phyloP scores from a whole-genome alignment of 2,329 filamentous ascomycete species.

The Neoarthrinium moseri region DNA sequence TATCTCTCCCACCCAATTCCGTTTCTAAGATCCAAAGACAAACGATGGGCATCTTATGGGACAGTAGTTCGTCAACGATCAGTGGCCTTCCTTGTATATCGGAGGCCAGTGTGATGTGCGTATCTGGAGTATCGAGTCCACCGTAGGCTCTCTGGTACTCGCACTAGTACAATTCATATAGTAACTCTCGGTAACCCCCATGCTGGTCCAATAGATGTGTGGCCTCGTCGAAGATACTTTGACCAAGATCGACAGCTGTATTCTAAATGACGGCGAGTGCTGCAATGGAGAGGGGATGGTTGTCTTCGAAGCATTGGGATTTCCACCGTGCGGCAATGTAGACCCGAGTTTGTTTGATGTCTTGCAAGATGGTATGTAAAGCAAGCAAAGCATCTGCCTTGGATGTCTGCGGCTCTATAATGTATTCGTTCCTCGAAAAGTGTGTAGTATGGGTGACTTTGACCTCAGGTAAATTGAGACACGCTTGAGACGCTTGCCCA shows the following conservation, averaged over 20 bases:
- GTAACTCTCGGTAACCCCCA: neutral
- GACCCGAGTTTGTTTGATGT: neutral
- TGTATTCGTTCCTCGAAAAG: neutral
- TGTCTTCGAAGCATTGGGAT: neutral
- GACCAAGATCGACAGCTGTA: neutral
- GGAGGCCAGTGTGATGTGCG: too few species aligned
- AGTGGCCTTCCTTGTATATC: too few species aligned
- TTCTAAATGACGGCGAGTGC: neutral
- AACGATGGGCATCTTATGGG: too few species aligned
- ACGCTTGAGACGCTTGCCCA: neutral
- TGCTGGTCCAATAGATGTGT: neutral
- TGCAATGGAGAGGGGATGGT: neutral
- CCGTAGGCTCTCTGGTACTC: neutral
- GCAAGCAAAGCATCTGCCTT: neutral
- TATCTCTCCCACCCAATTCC: too few species aligned
- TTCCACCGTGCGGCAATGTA: neutral
- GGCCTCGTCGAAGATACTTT: neutral
- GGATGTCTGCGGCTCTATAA: neutral
- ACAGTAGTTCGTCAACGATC: too few species aligned
- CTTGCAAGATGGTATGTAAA: neutral
- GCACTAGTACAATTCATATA: neutral
- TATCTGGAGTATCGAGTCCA: too few species aligned
- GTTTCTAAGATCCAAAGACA: too few species aligned
- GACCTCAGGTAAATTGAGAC: neutral
- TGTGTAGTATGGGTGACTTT: neutral